phyloP scores from a whole-genome alignment of 441 rosid species.

The Erysimum cheiri region DNA sequence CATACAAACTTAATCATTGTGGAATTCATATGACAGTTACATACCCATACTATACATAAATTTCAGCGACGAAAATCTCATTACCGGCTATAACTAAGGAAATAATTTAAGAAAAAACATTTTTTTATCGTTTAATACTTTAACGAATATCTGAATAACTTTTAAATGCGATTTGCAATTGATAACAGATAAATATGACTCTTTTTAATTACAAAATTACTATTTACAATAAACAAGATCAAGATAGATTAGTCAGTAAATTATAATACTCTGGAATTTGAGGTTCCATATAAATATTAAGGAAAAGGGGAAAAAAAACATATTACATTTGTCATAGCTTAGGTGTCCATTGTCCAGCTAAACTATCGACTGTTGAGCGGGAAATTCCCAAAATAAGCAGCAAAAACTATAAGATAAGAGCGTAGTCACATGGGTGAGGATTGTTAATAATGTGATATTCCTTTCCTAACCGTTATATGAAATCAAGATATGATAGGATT shows the following conservation, averaged over 20 bases:
- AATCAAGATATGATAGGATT: slow-evolving; percentile 17
- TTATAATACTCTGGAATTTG: background rate
- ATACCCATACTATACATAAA: background rate
- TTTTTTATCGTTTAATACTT: background rate
- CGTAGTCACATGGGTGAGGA: slow-evolving; percentile 37
- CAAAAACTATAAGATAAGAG: slow-evolving; percentile 32
- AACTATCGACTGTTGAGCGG: slow-evolving; percentile 43
- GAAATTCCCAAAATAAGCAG: slow-evolving; percentile 43
- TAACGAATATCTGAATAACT: background rate
- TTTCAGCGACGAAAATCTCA: background rate
- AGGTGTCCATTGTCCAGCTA: slow-evolving; percentile 33
- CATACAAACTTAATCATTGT: background rate
- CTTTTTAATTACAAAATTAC: background rate
- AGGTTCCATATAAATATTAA: no score
- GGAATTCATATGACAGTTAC: background rate
- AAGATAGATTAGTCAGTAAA: background rate
- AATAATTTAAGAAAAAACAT: background rate
- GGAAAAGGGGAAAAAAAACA: background rate
- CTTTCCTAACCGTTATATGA: slow-evolving; percentile 26
- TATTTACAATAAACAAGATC: background rate
- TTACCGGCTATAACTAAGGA: background rate
- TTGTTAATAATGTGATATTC: slow-evolving; percentile 19
- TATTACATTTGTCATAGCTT: slow-evolving; percentile 7
- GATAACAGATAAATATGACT: background rate
- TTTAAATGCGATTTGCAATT: background rate